A percentile compares a stretch with the other conserved stretches of the same genome.
Conservation (phyloP, 2,329 filamentous ascomycete species). For the Cercospora sp. region DNA sequence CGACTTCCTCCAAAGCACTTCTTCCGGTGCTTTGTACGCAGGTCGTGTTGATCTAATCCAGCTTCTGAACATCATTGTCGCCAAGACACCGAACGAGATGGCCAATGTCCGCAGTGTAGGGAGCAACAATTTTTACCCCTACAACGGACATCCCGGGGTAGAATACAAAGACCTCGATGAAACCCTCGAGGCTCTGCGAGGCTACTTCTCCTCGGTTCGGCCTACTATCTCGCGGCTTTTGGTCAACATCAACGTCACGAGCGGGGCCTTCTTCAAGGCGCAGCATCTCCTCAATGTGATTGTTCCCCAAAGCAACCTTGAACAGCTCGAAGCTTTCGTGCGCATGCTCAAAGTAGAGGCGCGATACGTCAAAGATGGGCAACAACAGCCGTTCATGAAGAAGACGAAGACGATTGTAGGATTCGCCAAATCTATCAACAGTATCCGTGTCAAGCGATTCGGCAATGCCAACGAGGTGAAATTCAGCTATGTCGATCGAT, state of each 20-base stretch:
- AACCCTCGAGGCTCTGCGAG: conserved; percentile 59
- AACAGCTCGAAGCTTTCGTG: conserved; percentile 33
- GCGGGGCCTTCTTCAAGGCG: conserved; percentile 58
- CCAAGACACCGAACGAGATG: conserved; percentile 49
- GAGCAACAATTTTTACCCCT: conserved; percentile 56
- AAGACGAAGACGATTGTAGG: conserved; percentile 50
- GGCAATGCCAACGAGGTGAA: conserved; percentile 52
- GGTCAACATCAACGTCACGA: conserved; percentile 64
- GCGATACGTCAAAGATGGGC: conserved; percentile 30
- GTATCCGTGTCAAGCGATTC: conserved; percentile 28
- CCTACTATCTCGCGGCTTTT: conserved; percentile 59
- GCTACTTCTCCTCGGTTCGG: conserved; percentile 64
- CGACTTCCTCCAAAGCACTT: conserved; percentile 45
- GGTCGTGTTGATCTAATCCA: conserved; percentile 56
- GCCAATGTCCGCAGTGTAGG: conserved; percentile 50
- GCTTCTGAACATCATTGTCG: conserved; percentile 60
- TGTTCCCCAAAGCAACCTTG: conserved; percentile 12
- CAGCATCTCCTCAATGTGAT: conserved; percentile 39
- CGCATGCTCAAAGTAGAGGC: conserved; percentile 36
- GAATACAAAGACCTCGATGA: conserved; percentile 48
- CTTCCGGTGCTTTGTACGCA: conserved; percentile 41
- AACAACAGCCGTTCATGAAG: conserved; percentile 26
- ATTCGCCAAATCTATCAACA: conserved; percentile 43
- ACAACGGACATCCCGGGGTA: conserved; percentile 36
- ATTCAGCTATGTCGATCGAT: conserved; percentile 44